Percentiles rank a stretch among this genome's conserved stretches.
Conservation (phyloP, 2,329 filamentous ascomycete species). For the Pyricularia grisea region DNA sequence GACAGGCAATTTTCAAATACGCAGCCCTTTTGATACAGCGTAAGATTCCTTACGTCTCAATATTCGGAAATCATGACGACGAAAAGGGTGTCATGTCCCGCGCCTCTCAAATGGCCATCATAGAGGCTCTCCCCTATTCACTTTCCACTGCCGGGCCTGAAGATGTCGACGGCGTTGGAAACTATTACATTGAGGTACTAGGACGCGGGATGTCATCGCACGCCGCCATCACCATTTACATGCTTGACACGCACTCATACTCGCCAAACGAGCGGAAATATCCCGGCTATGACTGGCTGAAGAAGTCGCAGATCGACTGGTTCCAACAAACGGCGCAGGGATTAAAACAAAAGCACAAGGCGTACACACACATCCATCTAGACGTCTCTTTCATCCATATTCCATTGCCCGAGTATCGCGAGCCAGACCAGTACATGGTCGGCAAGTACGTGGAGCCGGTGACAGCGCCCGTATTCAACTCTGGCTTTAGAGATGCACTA, state of each 20-base stretch:
- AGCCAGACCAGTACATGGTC: conserved; percentile 46
- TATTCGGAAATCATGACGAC: conserved; percentile 97
- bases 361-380: conserved; percentile 89
- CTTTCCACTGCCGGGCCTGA: conserved; percentile 76
- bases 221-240: conserved; percentile 87
- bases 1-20: conserved; percentile 82
- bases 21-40: conserved; percentile 74
- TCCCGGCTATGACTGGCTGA: conserved; percentile 96
- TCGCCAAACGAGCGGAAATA: conserved; percentile 82
- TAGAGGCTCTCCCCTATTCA: conserved; percentile 82
- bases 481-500: conserved; percentile 84
- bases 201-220: conserved; percentile 72
- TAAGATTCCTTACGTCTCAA: conserved; percentile 82
- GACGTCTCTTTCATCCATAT: conserved; percentile 98
- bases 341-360: conserved; percentile 66
- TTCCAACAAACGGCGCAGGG: conserved; percentile 70
- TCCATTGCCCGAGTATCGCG: conserved; percentile 79
- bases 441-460: conserved; percentile 75
- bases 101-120: conserved; percentile 70
- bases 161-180: conserved; percentile 82
- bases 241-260: conserved; percentile 89
- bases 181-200: conserved; percentile 87
- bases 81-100: conserved; percentile 68
- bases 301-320: conserved; percentile 89
- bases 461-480: conserved; percentile 83